Conservation (phyloP, 2,329 filamentous ascomycete genomes). For the Scolecobasidium constrictum region DNA sequence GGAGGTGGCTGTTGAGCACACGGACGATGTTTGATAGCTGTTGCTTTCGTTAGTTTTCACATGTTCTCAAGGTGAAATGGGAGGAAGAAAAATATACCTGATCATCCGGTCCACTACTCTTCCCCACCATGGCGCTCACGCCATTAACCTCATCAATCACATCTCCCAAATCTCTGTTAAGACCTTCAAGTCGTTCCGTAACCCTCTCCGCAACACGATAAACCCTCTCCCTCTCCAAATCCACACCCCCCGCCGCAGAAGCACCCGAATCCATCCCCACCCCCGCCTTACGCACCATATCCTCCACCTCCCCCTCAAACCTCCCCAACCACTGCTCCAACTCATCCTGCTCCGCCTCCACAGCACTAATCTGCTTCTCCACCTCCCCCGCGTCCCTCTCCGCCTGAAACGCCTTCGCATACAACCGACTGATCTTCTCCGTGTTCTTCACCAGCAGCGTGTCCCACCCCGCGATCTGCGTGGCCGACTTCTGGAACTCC, state of each 20-base stretch:
- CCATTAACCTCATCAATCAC: constrained; percentile 99
- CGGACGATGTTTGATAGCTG: constrained; percentile 91
- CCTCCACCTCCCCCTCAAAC: constrained; percentile 86
- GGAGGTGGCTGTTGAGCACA: constrained; percentile 85
- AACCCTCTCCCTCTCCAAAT: constrained; percentile 90
- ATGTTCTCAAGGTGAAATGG: neutral
- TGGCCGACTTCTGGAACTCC: constrained; percentile 84
- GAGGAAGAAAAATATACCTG: constrained; percentile 18
- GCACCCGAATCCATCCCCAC: constrained; percentile 58
- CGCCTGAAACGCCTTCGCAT: constrained; percentile 83
- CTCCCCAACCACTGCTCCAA: constrained; percentile 77
- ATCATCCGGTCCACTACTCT: constrained; percentile 62
- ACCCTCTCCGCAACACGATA: constrained; percentile 90
- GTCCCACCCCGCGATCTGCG: constrained; percentile 84
- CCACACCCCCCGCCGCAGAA: constrained; percentile 74
- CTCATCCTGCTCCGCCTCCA: constrained; percentile 90
- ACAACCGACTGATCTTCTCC: constrained; percentile 89
- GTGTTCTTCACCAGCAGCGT: constrained; percentile 85
- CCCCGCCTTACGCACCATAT: constrained; percentile 60
- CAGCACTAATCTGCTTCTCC: constrained; percentile 77
- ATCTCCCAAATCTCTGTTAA: constrained; percentile 82
- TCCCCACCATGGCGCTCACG: constrained; percentile 79
- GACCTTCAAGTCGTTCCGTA: constrained; percentile 80
- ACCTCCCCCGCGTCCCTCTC: constrained; percentile 89
- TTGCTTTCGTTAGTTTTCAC: constrained; percentile 10